Base-by-base conservation (phyloP, 148 eudicot genomes). In the Linanthus parryae region DNA sequence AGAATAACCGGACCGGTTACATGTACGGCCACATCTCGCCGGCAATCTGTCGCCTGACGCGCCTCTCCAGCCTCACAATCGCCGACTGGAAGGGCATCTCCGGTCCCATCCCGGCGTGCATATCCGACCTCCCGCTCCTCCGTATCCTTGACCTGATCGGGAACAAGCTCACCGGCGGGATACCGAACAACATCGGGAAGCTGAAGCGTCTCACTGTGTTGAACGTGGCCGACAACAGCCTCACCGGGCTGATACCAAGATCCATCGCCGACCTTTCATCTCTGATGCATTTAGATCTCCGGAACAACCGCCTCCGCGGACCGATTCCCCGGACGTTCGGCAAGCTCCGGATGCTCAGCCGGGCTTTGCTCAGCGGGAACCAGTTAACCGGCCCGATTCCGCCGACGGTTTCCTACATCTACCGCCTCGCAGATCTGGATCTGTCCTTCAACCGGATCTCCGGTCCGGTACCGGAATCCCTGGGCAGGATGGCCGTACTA, bases 81-180 rank as follows among this genome's bases (percentile, higher is more conserved):
- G 95, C 98, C 7, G 98, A 91, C 28, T 91, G 98, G 98, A 91
- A 91, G 58, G 95, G 84, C 23, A 77, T 91, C 45, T 59, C 95
- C 13, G 98, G 99, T 1, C 44, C 55, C 4, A 80, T 92, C 45
- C 96, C 98, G 0, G 28, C 61, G 0, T 87, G 96, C 56, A 52
- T 92, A 14, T 41, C 81, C 6, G 45, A 65, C 0, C 72, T 92
- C 15, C 67, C 71, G 0, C 67, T 70, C 24, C 88, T 92, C 18
- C 82, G 89, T 2, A 54, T 61, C 56, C 67, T 92, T 8, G 99
- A 92, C 66, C 52, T 92, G 7, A 49, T 82, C 45, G 96, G 90
- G 0, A 92, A 92, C 68, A 57, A 57, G 20, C 37, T 92, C 48
- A 3, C 76, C 24, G 96, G 96, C 44, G 55, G 29, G 13, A 79